phyloP scores from a whole-genome alignment of 345 rosid species.

The Eucalyptus polybractea region DNA sequence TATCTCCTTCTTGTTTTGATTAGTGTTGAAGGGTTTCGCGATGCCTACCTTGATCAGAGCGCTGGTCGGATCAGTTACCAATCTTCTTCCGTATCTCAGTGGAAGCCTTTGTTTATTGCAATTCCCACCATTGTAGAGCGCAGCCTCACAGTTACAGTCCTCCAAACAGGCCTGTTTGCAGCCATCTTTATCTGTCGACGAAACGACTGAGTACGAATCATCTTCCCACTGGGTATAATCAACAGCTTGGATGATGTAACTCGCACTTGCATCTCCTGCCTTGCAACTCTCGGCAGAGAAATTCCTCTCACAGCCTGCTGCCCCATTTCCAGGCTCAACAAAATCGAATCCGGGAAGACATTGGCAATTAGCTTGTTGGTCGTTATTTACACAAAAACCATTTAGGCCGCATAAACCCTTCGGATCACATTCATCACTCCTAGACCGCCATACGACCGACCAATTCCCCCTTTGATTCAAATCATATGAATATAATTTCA shows the following conservation, averaged over 20 bases:
- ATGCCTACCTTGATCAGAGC: slow-evolving; percentile 2
- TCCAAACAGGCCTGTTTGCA: slow-evolving; percentile 3
- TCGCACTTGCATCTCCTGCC: not conserved
- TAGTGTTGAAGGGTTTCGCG: not conserved
- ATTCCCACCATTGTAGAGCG: not conserved
- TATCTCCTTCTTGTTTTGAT: not conserved
- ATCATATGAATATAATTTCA: too few species aligned
- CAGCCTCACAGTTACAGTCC: slow-evolving; percentile 16
- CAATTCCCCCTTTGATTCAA: too few species aligned
- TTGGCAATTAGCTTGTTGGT: too few species aligned
- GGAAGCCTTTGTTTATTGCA: slow-evolving; percentile 14
- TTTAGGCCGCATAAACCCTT: too few species aligned
- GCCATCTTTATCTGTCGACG: not conserved
- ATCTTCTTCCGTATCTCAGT: slow-evolving; percentile 2
- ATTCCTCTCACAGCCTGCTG: too few species aligned
- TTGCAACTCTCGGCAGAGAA: too few species aligned
- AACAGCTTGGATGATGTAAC: not conserved
- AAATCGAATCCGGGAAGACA: too few species aligned
- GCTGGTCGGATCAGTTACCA: not conserved
- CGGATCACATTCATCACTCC: too few species aligned
- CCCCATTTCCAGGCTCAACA: too few species aligned
- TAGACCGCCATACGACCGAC: too few species aligned
- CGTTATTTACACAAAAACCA: too few species aligned
- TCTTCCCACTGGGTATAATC: not conserved
- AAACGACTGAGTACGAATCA: not conserved